Evolutionary conservation across 345 rosid genomes (phyloP).

Genomic region (Populus ilicifolia): DNA sequence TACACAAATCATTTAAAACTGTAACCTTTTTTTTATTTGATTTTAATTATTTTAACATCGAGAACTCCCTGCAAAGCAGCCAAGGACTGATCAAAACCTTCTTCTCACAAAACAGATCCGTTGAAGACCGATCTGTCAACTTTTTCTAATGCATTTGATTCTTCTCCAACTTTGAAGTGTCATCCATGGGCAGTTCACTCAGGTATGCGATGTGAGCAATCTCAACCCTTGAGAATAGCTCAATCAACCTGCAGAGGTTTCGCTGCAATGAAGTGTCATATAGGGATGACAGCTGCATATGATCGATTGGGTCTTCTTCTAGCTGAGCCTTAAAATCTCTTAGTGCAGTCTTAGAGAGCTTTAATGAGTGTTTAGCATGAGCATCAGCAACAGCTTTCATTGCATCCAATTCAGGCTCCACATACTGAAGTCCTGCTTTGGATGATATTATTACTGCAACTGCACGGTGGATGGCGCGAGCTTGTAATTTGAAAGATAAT

Average conservation of each 20-base stretch:
- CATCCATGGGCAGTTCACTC: constrained; percentile 61
- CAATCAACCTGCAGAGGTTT: constrained; percentile 81
- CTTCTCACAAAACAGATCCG: constrained; percentile 55
- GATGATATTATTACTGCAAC: constrained; percentile 87
- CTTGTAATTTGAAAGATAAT: too few species aligned
- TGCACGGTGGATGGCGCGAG: too few species aligned
- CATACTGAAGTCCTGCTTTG: constrained; percentile 81
- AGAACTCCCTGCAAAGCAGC: constrained; percentile 35
- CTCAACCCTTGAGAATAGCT: constrained; percentile 91
- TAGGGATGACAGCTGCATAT: constrained; percentile 85
- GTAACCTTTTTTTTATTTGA: too few species aligned
- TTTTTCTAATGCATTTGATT: constrained; percentile 44
- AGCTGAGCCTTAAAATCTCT: constrained; percentile 78
- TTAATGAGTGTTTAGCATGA: constrained; percentile 77
- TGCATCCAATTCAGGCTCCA: constrained; percentile 83
- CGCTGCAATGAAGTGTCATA: constrained; percentile 85
- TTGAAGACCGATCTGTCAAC: constrained; percentile 52
- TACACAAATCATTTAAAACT: too few species aligned
- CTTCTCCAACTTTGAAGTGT: constrained; percentile 57
- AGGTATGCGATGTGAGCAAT: constrained; percentile 76
- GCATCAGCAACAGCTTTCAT: constrained; percentile 99
- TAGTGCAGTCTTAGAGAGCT: constrained; percentile 70
- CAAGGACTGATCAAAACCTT: constrained; percentile 59
- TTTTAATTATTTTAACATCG: too few species aligned
- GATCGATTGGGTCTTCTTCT: constrained; percentile 90